These are phyloP conservation scores for Exophiala dermatitidis DNA, from an alignment of 2,329 filamentous ascomycete species.

Conservation along the genomic window DNA sequence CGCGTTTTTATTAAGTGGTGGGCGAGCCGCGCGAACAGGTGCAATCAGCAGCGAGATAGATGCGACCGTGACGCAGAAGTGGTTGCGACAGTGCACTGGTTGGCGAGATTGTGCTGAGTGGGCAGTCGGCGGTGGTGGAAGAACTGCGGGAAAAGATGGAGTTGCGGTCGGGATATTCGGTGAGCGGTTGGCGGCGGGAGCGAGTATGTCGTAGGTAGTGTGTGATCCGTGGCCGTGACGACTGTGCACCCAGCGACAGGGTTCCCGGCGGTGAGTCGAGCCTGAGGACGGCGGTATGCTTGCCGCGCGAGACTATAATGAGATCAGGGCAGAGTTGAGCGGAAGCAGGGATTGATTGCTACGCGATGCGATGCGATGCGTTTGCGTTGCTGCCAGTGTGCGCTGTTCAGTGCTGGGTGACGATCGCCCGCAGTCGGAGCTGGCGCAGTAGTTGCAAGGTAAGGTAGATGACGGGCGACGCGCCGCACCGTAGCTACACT, in stretches of 20 bases:
- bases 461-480: conserved; percentile 8
- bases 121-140: not conserved
- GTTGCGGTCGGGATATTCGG: conserved; percentile 2
- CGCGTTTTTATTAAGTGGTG: not conserved
- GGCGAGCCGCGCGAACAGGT: too few species aligned
- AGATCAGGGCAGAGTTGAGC: not conserved
- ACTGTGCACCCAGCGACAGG: not conserved
- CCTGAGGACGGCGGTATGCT: conserved; percentile 3
- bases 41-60: not conserved
- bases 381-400: not conserved
- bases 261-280: conserved; percentile 7
- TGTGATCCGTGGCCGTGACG: not conserved
- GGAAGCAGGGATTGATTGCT: not conserved
- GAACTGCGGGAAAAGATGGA: conserved; percentile 1
- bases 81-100: not conserved
- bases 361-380: not conserved
- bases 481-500: not conserved
- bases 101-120: not conserved
- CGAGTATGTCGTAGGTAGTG: not conserved
- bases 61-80: not conserved
- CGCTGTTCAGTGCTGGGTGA: not conserved
- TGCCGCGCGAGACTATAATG: conserved; percentile 2
- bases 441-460: not conserved
- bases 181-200: conserved; percentile 1
- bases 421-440: not conserved